Conservation (phyloP, 768 basidiomycete species). For the Tulasnella sp. region DNA sequence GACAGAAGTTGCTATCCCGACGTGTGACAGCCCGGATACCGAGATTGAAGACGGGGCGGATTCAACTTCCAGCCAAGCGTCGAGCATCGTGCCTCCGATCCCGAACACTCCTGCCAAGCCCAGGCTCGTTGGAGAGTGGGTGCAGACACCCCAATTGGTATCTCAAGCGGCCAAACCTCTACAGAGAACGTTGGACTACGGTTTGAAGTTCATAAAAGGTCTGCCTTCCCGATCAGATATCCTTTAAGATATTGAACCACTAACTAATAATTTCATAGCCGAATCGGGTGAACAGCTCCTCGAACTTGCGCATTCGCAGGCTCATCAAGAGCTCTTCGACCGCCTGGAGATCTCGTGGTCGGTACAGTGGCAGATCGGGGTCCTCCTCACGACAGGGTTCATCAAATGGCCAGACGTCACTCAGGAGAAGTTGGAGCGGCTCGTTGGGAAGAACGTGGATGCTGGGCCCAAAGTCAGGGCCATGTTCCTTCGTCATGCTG, state of each 20-base stretch:
- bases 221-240: background rate
- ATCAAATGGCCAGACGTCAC: slow-evolving; percentile 28
- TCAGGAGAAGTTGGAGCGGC: slow-evolving; percentile 25
- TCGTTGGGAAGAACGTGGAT: slow-evolving; percentile 28
- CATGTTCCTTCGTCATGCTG: slow-evolving; percentile 14
- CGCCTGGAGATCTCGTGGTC: slow-evolving; percentile 32
- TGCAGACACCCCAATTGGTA: background rate
- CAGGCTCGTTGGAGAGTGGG: background rate
- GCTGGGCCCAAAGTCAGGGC: slow-evolving; percentile 25
- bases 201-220: background rate
- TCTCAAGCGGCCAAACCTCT: background rate
- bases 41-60: background rate
- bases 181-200: background rate
- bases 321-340: slow-evolving; percentile 21
- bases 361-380: slow-evolving; percentile 45
- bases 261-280: background rate
- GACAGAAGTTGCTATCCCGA: background rate
- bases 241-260: background rate
- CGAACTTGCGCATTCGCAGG: background rate
- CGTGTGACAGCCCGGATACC: background rate
- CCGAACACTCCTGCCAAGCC: too few relatives aligned
- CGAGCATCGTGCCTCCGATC: too few relatives aligned
- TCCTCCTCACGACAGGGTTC: slow-evolving; percentile 29
- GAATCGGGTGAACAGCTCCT: background rate
- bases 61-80: background rate